Evolutionary conservation across 352 stramenopile genomes (phyloP).

Genomic region (Phytophthora chlamydospora): DNA sequence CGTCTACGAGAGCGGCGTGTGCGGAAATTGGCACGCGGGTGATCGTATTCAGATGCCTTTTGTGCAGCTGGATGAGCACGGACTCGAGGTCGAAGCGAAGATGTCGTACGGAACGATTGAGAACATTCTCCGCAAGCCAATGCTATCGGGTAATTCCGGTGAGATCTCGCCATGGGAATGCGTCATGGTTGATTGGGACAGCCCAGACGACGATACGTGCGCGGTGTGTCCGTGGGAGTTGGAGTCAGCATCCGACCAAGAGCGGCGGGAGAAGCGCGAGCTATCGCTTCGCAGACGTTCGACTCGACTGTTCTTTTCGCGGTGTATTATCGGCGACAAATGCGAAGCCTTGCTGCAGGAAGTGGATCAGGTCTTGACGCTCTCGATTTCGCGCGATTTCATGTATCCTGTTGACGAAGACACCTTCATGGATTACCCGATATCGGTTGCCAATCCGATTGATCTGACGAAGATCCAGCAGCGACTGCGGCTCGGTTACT

Average conservation of each 20-base stretch:
- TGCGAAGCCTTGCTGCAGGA: conserved; percentile 57
- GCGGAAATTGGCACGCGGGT: conserved; percentile 65
- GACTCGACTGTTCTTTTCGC: conserved; percentile 53
- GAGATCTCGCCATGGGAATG: conserved; percentile 78
- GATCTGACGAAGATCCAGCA: conserved; percentile 83
- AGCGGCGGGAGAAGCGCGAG: conserved; percentile 50
- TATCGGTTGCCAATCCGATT: conserved; percentile 85
- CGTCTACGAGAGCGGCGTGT: conserved; percentile 80
- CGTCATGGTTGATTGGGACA: conserved; percentile 74
- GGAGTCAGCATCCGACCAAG: conserved; percentile 45
- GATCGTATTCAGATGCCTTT: conserved; percentile 81
- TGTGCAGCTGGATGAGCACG: conserved; percentile 67
- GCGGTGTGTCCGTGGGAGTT: conserved; percentile 84
- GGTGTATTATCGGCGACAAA: conserved; percentile 56
- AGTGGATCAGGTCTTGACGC: conserved; percentile 63
- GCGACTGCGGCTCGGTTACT: conserved; percentile 71
- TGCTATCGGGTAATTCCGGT: conserved; percentile 17
- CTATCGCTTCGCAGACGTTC: conserved; percentile 43
- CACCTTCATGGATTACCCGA: conserved; percentile 80
- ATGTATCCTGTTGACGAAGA: conserved; percentile 77
- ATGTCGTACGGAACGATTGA: conserved; percentile 71
- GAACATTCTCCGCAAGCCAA: conserved; percentile 43
- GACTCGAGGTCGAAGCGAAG: conserved; percentile 60
- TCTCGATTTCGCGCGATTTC: conserved; percentile 82
- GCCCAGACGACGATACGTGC: conserved; percentile 69